Evolutionary conservation across 2,329 filamentous ascomycete species (phyloP).

Genomic region (Zelopaecilomyces penicillatus): DNA sequence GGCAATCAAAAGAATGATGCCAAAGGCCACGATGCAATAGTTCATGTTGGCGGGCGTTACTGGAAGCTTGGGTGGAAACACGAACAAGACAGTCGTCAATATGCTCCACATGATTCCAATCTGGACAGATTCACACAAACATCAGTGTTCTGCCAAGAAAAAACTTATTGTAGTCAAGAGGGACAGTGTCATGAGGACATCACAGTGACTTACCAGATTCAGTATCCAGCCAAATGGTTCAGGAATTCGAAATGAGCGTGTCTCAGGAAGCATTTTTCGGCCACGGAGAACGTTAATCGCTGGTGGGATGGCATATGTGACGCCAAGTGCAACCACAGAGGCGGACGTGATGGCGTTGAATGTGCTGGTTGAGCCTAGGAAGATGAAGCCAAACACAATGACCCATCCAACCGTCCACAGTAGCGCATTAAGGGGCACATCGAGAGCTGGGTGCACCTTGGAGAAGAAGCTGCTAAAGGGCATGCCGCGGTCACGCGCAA

Average conservation of each 20-base stretch:
- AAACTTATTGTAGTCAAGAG: too few relatives aligned
- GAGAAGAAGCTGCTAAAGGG: constrained; percentile 54
- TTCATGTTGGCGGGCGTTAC: constrained; percentile 63
- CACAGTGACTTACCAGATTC: constrained; percentile 16
- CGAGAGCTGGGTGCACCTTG: constrained; percentile 50
- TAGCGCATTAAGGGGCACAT: constrained; percentile 60
- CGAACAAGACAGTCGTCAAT: constrained; percentile 66
- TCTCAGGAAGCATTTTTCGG: constrained; percentile 54
- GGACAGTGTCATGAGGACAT: not conserved
- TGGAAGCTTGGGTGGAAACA: constrained; percentile 61
- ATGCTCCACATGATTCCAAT: constrained; percentile 55
- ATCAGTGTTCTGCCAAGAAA: too few relatives aligned
- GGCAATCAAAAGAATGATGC: constrained; percentile 37
- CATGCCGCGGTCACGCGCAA: constrained; percentile 58
- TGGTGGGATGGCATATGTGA: constrained; percentile 70
- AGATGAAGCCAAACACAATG: constrained; percentile 61
- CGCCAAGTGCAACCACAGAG: constrained; percentile 63
- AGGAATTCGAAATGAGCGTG: constrained; percentile 28
- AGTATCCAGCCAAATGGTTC: constrained; percentile 27
- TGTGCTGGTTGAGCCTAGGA: constrained; percentile 56
- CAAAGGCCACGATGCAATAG: constrained; percentile 41
- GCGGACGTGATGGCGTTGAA: constrained; percentile 68
- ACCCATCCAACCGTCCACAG: constrained; percentile 53
- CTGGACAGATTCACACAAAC: constrained; percentile 1
- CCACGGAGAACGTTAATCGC: constrained; percentile 60